phyloP scores from a whole-genome alignment of 768 basidiomycete genomes.

The Termitomyces sp. region DNA sequence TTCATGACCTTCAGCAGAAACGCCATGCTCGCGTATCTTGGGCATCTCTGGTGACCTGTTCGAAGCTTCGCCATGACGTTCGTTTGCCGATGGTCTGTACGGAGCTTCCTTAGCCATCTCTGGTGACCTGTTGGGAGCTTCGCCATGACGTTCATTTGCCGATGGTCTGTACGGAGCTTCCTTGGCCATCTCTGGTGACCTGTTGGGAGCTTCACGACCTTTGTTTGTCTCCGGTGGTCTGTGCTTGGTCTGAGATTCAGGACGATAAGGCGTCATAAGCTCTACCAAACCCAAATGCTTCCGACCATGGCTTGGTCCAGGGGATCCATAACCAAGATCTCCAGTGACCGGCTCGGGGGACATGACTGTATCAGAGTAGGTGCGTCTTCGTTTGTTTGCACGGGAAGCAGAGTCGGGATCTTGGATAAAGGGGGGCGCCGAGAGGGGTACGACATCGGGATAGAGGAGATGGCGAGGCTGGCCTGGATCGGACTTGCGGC shows the following conservation, averaged over 20 bases:
- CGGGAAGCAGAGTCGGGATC: constrained; percentile 7
- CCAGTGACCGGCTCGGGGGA: constrained; percentile 22
- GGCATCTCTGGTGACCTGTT: too few species aligned
- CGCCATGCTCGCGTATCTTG: too few species aligned
- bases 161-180: too few species aligned
- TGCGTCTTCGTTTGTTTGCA: constrained; percentile 35
- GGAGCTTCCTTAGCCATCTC: too few species aligned
- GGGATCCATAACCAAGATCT: constrained; percentile 26
- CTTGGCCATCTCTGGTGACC: too few species aligned
- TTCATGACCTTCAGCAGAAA: too few species aligned
- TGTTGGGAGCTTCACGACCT: too few species aligned
- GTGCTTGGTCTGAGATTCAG: background rate
- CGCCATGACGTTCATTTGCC: too few species aligned
- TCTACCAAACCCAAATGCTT: constrained; percentile 11
- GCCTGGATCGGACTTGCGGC: constrained; percentile 14
- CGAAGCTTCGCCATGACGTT: too few species aligned
- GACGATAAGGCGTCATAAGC: constrained; percentile 6
- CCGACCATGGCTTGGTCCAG: constrained; percentile 17
- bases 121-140: too few species aligned
- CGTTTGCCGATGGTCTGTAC: too few species aligned
- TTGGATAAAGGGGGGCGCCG: constrained; percentile 3
- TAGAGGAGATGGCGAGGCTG: constrained; percentile 13
- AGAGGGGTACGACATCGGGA: constrained; percentile 5
- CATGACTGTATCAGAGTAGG: constrained; percentile 33
- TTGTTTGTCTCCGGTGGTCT: too few species aligned